Evolutionary conservation across 192 early-diverging fungal species (phyloP), one percentile per base, ranked within the genome.

Genomic region (Backusella tarrabulga): DNA sequence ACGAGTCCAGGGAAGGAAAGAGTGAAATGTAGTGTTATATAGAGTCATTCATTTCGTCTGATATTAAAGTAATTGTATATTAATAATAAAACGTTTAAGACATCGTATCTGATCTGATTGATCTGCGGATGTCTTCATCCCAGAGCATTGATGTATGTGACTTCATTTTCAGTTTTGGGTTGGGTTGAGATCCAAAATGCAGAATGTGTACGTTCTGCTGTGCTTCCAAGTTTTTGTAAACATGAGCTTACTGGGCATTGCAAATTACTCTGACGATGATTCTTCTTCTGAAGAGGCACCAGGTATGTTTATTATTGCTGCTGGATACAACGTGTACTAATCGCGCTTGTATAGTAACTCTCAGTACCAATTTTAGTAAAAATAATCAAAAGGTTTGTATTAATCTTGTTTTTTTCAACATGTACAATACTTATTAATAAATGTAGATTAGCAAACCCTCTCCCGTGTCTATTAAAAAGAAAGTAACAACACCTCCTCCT

Each of bases 201-300:
- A 50, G 46, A 50, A 5, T 50, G 19, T 50, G 15, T 15, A 19
- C 6, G 2, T 21, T 50, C 46, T n/a, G 4, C 17, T 50, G 19
- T 1, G 6, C 46, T 44, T 44, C 4, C 15, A 44, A 17, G 4
- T 1, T 17, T 19, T 21, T 56, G 15, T 56, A 8, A 7, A 54
- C 7, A 60, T 60, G 54, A 60, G 54, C 3, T 26, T 56, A 71
- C 34, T 75, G 34, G 73, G 76, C 23, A 68, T 81, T 11, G 80
- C 77, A 6, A 77, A 77, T 34, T 81, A 81, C 32, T 77, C 80
- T 44, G 80, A 75, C 67, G 79, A 80, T 40, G 80, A 81, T 17
- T 60, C 52, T 15, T 81, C 80, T 34, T 73, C 71, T 29, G 63
- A 74, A 29, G 75, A 76, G 56, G 46, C 29, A 29, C 73, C 46